A percentile compares a stretch with the other conserved stretches of the same genome.
Conservation (phyloP, 371 early-diverging fungal genomes). For the Mucor piriformis region DNA sequence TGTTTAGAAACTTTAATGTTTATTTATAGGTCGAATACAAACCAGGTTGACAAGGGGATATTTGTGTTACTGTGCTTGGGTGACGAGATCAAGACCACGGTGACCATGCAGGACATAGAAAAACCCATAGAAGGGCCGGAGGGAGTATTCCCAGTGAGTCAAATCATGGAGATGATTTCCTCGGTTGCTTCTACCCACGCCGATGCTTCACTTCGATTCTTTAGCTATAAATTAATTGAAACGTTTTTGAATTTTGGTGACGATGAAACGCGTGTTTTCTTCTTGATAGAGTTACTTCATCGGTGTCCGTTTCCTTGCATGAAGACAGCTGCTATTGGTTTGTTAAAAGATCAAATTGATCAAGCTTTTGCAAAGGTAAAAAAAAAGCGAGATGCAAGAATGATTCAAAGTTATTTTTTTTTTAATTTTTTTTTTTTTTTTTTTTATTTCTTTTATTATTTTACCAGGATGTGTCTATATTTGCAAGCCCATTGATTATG, state of each 20-base stretch:
- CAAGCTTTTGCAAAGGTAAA: background rate
- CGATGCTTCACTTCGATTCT: constrained; percentile 26
- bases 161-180: constrained; percentile 18
- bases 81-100: constrained; percentile 11
- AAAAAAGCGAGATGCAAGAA: no score
- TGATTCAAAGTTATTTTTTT: constrained; percentile 4
- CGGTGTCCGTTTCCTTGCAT: constrained; percentile 42
- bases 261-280: constrained; percentile 27
- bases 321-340: constrained; percentile 40
- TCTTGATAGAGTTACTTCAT: constrained; percentile 28
- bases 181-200: constrained; percentile 24
- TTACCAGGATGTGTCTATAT: constrained; percentile 8
- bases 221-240: constrained; percentile 27
- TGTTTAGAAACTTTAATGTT: background rate
- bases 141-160: constrained; percentile 1
- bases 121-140: constrained; percentile 14
- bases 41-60: constrained; percentile 16
- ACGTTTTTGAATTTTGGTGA: constrained; percentile 21
- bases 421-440: background rate
- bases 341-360: constrained; percentile 37
- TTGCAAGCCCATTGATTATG: constrained; percentile 22
- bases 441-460: background rate
- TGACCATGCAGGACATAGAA: constrained; percentile 14
- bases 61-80: constrained; percentile 21
- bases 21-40: background rate